Percentiles rank a stretch among this genome's conserved stretches.
Evolutionary conservation across 305 asterid genomes (phyloP).

Genomic region (Solanum hybrid): DNA sequence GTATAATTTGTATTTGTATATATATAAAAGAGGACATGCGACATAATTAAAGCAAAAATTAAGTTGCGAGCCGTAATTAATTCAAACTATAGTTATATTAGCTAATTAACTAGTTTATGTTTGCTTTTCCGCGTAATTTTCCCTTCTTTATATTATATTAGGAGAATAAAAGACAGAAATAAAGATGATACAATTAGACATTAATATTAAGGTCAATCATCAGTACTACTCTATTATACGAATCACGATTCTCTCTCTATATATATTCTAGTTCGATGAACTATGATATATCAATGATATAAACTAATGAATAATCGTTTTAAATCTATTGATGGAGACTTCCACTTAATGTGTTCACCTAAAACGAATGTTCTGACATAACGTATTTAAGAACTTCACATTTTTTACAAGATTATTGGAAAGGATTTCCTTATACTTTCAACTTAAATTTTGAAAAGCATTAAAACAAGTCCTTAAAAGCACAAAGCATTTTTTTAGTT

Average conservation of each 20-base stretch:
- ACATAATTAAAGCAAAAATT: not conserved
- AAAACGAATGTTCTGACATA: not conserved
- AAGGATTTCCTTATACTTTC: not conserved
- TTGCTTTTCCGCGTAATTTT: not conserved
- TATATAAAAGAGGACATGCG: not conserved
- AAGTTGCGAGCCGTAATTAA: not conserved
- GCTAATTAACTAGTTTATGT: not conserved
- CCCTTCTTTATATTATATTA: not conserved
- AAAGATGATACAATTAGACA: not conserved
- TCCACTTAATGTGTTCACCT: not conserved
- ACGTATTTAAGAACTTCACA: not conserved
- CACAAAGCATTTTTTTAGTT: not conserved
- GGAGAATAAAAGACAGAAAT: not conserved
- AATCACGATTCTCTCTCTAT: not conserved
- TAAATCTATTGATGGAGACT: not conserved
- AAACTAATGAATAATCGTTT: not conserved
- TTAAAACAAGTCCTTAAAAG: not conserved
- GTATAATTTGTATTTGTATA: not conserved
- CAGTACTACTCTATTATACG: not conserved
- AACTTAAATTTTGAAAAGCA: not conserved
- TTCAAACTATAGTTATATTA: too few species aligned
- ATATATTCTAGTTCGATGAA: not conserved
- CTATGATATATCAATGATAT: not conserved
- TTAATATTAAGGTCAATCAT: not conserved
- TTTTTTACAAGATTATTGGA: not conserved